A percentile compares a stretch with the other conserved stretches of the same genome.
phyloP scores from a whole-genome alignment of 192 early-diverging fungal species.

The Funneliformis mosseae region DNA sequence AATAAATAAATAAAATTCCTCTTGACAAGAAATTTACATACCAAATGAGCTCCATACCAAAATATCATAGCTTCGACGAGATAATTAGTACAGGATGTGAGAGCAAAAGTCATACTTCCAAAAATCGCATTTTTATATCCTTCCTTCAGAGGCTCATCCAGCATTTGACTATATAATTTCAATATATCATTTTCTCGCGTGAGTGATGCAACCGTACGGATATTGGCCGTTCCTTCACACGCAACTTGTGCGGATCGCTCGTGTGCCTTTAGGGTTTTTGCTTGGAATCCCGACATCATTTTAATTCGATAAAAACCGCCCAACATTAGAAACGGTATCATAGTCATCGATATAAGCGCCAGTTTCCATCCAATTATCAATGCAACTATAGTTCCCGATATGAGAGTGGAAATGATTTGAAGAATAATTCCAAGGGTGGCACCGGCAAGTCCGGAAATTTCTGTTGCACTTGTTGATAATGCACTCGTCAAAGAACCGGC shows the following conservation, averaged over 20 bases:
- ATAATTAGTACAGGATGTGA: slow-evolving; percentile 45
- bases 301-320: slow-evolving; percentile 63
- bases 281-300: slow-evolving; percentile 47
- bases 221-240: slow-evolving; percentile 72
- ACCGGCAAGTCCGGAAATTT: slow-evolving; percentile 38
- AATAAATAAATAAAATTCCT: slow-evolving; percentile 37
- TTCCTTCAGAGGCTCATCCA: slow-evolving; percentile 45
- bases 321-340: slow-evolving; percentile 65
- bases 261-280: slow-evolving; percentile 62
- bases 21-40: slow-evolving; percentile 52
- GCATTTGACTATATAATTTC: slow-evolving; percentile 41
- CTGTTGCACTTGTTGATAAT: slow-evolving; percentile 69
- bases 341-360: slow-evolving; percentile 60
- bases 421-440: slow-evolving; percentile 28
- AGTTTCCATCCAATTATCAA: slow-evolving; percentile 63
- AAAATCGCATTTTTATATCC: slow-evolving; percentile 39
- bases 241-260: slow-evolving; percentile 65
- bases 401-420: slow-evolving; percentile 34
- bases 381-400: slow-evolving; percentile 42
- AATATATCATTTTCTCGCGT: slow-evolving; percentile 53
- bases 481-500: slow-evolving; percentile 70
- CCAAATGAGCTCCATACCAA: slow-evolving; percentile 50
- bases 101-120: slow-evolving; percentile 45
- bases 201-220: slow-evolving; percentile 73
- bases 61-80: slow-evolving; percentile 51